Evolutionary conservation across 495 filamentous ascomycete genomes (phyloP), one percentile per base, ranked within the genome.

Genomic region (Rostrohypoxylon terebratum): DNA sequence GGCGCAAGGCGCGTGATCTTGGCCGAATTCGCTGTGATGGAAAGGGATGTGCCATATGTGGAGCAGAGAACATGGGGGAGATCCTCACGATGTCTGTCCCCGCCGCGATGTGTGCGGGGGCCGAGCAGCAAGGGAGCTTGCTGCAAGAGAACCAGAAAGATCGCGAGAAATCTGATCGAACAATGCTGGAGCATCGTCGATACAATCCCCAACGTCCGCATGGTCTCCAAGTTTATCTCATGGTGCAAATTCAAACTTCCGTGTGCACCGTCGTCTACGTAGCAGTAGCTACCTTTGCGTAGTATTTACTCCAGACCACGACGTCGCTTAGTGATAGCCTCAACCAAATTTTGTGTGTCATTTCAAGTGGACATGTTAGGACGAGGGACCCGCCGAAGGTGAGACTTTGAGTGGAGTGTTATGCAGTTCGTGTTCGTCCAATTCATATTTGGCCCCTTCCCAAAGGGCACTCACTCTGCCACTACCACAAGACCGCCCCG

Each of bases 41-140:
- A 45, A 45, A 45, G 42, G 42, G 42, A 45, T 45, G 42, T n/a
- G 42, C 42, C 42, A n/a, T 45, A 45, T 45, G 42, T 45, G 42
- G 42, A 45, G 42, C 38, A 14, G 18, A 20, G 42, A 20, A 16
- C 42, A 45, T 13, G 42, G 42, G 42, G 42, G 13, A 18, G 8
- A 45, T 45, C 42, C 42, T 45, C 42, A 45, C 42, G 42, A 45
- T 45, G 42, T 45, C 42, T 16, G 4, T 45, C 42, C 42, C 42
- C 42, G 42, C 42, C 42, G 42, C 42, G 3, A 14, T 42, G 38
- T 42, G 38, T 45, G 42, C 42, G 42, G 42, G 42, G 42, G 42
- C 0, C 38, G 38, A 20, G 42, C 42, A 45, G 42, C 42, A 45
- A 45, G 42, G 42, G 42, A 45, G 42, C 13, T 7, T 45, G 42